These are phyloP conservation scores for Blastocystis sp. DNA, from an alignment of 352 stramenopile genomes.

Conservation along the genomic window DNA sequence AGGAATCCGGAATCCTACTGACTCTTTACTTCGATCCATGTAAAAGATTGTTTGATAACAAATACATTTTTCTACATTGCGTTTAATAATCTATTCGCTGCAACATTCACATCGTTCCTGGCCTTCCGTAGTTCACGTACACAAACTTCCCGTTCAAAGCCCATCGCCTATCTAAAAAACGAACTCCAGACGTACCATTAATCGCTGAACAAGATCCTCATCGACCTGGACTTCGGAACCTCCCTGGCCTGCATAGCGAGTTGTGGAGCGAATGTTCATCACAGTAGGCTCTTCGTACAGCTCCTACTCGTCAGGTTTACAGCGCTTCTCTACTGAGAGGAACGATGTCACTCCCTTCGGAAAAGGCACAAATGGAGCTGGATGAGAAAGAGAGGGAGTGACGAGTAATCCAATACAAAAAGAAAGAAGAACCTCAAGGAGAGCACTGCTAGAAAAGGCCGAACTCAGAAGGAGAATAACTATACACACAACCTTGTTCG, in stretches of 20 bases:
- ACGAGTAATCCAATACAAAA: background rate
- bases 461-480: background rate
- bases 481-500: background rate
- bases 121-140: background rate
- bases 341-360: background rate
- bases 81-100: background rate
- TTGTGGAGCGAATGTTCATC: background rate
- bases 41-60: background rate
- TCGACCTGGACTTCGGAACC: background rate
- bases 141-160: background rate
- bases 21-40: background rate
- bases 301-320: background rate
- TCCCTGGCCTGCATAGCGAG: background rate
- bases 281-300: background rate
- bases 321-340: background rate
- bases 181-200: background rate
- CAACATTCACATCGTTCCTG: background rate
- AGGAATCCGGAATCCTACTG: background rate
- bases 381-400: background rate
- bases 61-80: background rate
- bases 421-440: background rate
- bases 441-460: background rate
- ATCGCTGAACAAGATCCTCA: slow-evolving; percentile 1
- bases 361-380: background rate
- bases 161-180: background rate